Conservation (phyloP, 1,284 basidiomycete species). For the Butyriboletus appendiculatus region DNA sequence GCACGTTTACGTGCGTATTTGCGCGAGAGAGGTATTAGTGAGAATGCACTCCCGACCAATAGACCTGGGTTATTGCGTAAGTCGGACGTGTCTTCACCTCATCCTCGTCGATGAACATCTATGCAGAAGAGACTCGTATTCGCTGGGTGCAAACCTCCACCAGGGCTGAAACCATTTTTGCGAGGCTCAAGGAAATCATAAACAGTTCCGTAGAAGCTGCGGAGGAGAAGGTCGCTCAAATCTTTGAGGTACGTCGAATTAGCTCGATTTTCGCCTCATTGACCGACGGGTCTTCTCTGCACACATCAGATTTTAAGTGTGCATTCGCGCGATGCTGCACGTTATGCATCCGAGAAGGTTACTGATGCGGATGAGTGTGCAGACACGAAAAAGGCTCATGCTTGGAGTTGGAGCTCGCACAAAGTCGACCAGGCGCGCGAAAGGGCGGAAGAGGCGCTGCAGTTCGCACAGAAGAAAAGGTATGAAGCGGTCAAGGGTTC, state of each 20-base stretch:
- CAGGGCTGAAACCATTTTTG: slow-evolving; percentile 57
- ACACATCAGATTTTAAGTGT: slow-evolving; percentile 38
- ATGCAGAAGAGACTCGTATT: slow-evolving; percentile 71
- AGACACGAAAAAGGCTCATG: slow-evolving; percentile 15
- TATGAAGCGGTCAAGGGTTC: slow-evolving; percentile 3
- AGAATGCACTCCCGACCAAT: slow-evolving; percentile 59
- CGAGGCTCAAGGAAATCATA: slow-evolving; percentile 60
- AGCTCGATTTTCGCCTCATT: not conserved
- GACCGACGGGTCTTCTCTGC: not conserved
- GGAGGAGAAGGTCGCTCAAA: slow-evolving; percentile 61
- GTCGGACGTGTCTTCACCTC: slow-evolving; percentile 24
- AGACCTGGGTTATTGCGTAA: slow-evolving; percentile 73
- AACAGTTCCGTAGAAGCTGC: slow-evolving; percentile 63
- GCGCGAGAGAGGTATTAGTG: slow-evolving; percentile 69
- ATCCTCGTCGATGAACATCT: slow-evolving; percentile 2
- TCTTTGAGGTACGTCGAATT: slow-evolving; percentile 36
- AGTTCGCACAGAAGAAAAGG: slow-evolving; percentile 3
- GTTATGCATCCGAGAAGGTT: slow-evolving; percentile 11
- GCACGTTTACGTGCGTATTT: slow-evolving; percentile 84
- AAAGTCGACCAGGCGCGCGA: slow-evolving; percentile 35
- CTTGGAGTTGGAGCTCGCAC: slow-evolving; percentile 23
- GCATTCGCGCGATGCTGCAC: slow-evolving; percentile 20
- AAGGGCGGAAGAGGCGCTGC: slow-evolving; percentile 23
- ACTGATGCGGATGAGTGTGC: slow-evolving; percentile 13
- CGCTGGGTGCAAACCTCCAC: slow-evolving; percentile 69